Evolutionary conservation across 164 flowering plant genomes (phyloP).

Genomic region (Taxillus chinensis): DNA sequence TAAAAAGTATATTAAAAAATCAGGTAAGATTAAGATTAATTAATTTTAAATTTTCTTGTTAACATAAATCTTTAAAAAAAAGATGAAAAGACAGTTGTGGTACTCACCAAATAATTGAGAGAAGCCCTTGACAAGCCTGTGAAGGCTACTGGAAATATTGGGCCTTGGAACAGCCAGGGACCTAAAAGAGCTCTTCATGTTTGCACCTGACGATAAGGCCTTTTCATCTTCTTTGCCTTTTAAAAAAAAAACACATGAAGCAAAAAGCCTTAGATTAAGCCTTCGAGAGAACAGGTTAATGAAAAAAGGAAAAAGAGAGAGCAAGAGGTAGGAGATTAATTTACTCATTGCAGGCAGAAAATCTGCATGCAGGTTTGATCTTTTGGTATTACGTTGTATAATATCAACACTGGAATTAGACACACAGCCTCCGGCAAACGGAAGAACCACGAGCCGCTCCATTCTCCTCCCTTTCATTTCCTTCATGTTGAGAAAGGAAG

Average conservation of each 20-base stretch:
- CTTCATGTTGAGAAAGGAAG: constrained; percentile 6
- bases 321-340: not conserved
- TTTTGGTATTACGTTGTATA: constrained; percentile 14
- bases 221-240: constrained; percentile 28
- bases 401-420: constrained; percentile 43
- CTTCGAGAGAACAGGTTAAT: too few relatives aligned
- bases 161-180: constrained; percentile 38
- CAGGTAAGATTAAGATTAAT: too few relatives aligned
- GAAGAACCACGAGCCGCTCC: constrained; percentile 63
- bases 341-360: constrained; percentile 11
- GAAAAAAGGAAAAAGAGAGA: constrained; percentile 8
- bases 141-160: constrained; percentile 40
- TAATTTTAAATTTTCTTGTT: too few relatives aligned
- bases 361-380: constrained; percentile 20
- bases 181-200: constrained; percentile 38
- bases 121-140: constrained; percentile 52
- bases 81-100: not conserved
- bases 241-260: not conserved
- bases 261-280: not conserved
- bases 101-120: constrained; percentile 68
- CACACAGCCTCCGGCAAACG: constrained; percentile 51
- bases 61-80: too few relatives aligned
- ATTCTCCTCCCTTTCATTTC: constrained; percentile 40
- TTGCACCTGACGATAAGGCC: constrained; percentile 24
- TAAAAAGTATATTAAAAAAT: too few relatives aligned